Evolutionary conservation across 2,329 filamentous ascomycete species (phyloP).

Genomic region (Myriosclerotinia curreyana): DNA sequence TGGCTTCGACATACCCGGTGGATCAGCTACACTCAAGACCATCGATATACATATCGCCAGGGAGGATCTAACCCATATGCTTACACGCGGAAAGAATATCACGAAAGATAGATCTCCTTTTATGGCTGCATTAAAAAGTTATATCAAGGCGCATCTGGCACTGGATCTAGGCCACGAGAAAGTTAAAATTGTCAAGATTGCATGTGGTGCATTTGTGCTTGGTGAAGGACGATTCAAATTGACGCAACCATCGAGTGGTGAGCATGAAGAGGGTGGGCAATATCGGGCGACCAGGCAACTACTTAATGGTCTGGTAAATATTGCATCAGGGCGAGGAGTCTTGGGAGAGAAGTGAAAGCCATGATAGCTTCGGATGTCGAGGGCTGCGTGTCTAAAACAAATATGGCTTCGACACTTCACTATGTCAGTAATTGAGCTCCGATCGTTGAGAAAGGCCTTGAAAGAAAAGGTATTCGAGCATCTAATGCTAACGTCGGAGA

Average conservation of each 20-base stretch:
- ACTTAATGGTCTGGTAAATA: constrained; percentile 29
- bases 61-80: constrained; percentile 41
- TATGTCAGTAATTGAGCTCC: not conserved
- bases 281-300: constrained; percentile 30
- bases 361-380: not conserved
- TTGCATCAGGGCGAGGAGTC: constrained; percentile 25
- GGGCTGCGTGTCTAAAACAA: not conserved
- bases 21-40: constrained; percentile 39
- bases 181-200: constrained; percentile 43
- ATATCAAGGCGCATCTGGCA: constrained; percentile 44
- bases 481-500: not conserved
- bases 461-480: not conserved
- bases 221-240: constrained; percentile 44
- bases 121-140: constrained; percentile 42
- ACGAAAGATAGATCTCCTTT: constrained; percentile 38
- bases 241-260: constrained; percentile 28
- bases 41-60: constrained; percentile 45
- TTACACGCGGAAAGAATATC: constrained; percentile 32
- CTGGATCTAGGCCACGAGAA: constrained; percentile 42
- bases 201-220: constrained; percentile 44
- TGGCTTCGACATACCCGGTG: constrained; percentile 35
- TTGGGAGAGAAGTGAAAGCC: constrained; percentile 17
- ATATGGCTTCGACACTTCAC: not conserved
- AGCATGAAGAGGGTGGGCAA: constrained; percentile 28
- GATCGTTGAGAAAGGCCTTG: too few relatives aligned